These are phyloP conservation scores for Gonapodya sp. DNA, from an alignment of 192 early-diverging fungal species.

Conservation along the genomic window DNA sequence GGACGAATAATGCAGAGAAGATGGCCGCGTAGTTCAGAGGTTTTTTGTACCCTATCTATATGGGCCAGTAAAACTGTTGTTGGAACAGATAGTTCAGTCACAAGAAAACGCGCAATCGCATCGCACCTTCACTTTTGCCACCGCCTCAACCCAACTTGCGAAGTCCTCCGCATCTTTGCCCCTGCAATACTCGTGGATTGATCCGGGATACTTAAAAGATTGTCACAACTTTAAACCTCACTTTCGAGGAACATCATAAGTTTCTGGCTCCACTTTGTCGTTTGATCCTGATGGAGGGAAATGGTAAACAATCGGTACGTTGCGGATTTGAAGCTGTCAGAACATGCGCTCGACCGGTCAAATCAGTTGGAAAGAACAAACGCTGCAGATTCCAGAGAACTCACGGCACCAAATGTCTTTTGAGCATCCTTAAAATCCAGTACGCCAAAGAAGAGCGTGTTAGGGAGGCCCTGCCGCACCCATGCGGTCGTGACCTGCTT, in stretches of 20 bases:
- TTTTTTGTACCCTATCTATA: not conserved
- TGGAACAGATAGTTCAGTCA: no score
- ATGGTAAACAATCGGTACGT: not conserved
- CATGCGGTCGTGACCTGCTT: not conserved
- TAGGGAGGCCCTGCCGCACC: not conserved
- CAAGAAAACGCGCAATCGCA: not conserved
- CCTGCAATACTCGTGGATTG: not conserved
- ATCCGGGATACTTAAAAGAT: not conserved
- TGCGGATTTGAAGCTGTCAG: not conserved
- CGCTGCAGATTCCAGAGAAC: not conserved
- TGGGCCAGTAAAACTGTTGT: no score
- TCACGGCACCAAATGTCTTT: not conserved
- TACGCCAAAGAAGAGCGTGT: not conserved
- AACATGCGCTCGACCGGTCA: not conserved
- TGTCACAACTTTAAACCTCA: not conserved
- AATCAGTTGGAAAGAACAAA: not conserved
- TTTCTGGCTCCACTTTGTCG: not conserved
- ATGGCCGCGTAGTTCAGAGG: not conserved
- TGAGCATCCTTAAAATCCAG: conserved; percentile 9
- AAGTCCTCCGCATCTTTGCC: not conserved
- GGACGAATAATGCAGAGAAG: not conserved
- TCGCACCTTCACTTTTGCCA: not conserved
- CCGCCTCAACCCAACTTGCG: not conserved
- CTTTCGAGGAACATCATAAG: conserved; percentile 1
- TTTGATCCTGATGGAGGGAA: not conserved